Conservation (phyloP, 305 asterid species). For the Fraxinus latifolia region DNA sequence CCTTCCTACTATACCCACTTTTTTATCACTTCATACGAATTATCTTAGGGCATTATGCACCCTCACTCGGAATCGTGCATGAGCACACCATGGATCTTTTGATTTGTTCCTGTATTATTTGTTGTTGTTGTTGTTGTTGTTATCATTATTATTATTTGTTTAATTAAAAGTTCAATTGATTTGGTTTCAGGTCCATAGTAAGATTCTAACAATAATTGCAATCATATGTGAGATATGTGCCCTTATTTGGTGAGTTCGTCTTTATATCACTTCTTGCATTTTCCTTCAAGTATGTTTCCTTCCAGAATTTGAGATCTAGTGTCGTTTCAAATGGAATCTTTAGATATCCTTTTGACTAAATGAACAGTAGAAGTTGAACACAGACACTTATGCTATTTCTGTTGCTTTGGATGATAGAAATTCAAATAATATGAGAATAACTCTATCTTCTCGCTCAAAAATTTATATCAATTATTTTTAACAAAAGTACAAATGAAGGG, state of each 20-base stretch:
- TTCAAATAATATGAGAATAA: neutral
- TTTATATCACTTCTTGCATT: constrained; percentile 16
- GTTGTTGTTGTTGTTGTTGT: neutral
- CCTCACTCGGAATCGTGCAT: neutral
- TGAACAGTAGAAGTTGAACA: neutral
- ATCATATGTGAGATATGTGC: constrained; percentile 76
- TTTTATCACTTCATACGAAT: neutral
- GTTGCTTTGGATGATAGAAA: neutral
- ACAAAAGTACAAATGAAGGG: neutral
- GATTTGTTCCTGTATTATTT: neutral
- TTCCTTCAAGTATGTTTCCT: neutral
- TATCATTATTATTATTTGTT: neutral
- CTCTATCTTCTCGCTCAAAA: neutral
- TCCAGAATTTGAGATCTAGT: neutral
- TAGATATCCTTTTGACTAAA: neutral
- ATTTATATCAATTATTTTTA: neutral
- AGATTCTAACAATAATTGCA: constrained; percentile 75
- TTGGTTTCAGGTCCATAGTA: constrained; percentile 79
- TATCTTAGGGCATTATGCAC: neutral
- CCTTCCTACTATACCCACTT: neutral
- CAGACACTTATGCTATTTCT: neutral
- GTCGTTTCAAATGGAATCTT: neutral
- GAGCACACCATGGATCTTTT: neutral
- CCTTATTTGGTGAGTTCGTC: constrained; percentile 68
- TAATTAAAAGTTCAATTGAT: constrained; percentile 11